Evolutionary conservation across 345 rosid species (phyloP), one percentile per base, ranked within the genome.

Genomic region (Balakata baccata): DNA sequence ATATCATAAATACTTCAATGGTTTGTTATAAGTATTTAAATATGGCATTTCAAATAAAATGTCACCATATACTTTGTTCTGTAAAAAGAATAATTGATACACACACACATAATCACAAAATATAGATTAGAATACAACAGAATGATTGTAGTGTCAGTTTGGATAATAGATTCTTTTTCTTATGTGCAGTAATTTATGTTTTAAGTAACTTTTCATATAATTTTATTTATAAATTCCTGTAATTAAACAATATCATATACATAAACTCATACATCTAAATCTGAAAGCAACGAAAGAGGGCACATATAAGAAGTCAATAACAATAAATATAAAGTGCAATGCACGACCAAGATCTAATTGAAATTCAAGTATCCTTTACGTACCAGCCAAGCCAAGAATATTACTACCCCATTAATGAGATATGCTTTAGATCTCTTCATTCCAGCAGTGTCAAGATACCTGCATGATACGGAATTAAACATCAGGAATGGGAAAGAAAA

Each of bases 361-460:
- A 49, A 65, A 51, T 29, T 14, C 43, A 47, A 4, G 22, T 22
- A 47, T 13, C 41, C 16, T 67, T 45, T 67, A 82, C 84, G 84
- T 79, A 94, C 98, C 90, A 94, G 79, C 97, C 98, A 94, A 72
- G 88, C 75, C 37, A 90, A 71, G 77, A 94, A 85, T 71, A 94
- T 89, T 57, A 85, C 74, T 39, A 92, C 75, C 9, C 98, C 98
- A 77, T 94, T 94, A 43, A 92, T 63, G 54, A 92, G 86, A 85
- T 94, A 94, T 12, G 87, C 84, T 13, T 22, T 75, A 61, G 97
- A 94, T 72, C 84, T 81, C 85, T 94, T 94, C 87, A 94, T 77
- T 66, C 98, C 98, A 72, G 92, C 80, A 17, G 72, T 86, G 56
- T 94, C 97, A 73, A 94, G 93, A 70, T 75, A 87, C 94, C 97